Conservation (phyloP, 164 flowering plant species). For the Santalum album region DNA sequence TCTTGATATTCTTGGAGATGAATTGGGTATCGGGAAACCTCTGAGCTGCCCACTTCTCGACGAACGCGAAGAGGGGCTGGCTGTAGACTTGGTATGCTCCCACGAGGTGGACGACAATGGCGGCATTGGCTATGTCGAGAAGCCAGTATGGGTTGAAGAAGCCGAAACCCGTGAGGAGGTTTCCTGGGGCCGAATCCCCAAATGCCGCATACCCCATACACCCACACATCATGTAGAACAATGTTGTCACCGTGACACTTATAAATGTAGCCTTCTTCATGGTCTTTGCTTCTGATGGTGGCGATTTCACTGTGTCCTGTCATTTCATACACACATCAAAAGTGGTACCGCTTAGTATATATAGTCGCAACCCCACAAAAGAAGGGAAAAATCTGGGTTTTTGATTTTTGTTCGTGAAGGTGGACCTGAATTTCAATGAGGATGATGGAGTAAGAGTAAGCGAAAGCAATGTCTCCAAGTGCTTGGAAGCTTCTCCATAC, state of each 20-base stretch:
- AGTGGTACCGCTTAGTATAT: too few relatives aligned
- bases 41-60: slow-evolving; percentile 30
- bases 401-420: not conserved
- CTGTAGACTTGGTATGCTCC: slow-evolving; percentile 70
- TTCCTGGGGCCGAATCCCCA: slow-evolving; percentile 55
- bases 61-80: slow-evolving; percentile 61
- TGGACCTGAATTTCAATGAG: slow-evolving; percentile 61
- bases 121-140: slow-evolving; percentile 53
- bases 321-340: not conserved
- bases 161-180: slow-evolving; percentile 66
- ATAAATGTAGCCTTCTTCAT: slow-evolving; percentile 53
- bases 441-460: slow-evolving; percentile 53
- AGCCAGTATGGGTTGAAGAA: slow-evolving; percentile 66
- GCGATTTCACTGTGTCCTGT: slow-evolving; percentile 60
- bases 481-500: slow-evolving; percentile 71
- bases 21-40: slow-evolving; percentile 34
- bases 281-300: slow-evolving; percentile 56
- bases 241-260: slow-evolving; percentile 40
- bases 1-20: slow-evolving; percentile 29
- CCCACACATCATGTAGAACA: slow-evolving; percentile 63
- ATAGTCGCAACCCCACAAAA: too few relatives aligned
- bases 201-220: slow-evolving; percentile 67
- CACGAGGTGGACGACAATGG: slow-evolving; percentile 57
- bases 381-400: too few relatives aligned
- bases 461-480: slow-evolving; percentile 65